Conservation (phyloP, 805 yeast genomes). For the Candida schatavii region DNA sequence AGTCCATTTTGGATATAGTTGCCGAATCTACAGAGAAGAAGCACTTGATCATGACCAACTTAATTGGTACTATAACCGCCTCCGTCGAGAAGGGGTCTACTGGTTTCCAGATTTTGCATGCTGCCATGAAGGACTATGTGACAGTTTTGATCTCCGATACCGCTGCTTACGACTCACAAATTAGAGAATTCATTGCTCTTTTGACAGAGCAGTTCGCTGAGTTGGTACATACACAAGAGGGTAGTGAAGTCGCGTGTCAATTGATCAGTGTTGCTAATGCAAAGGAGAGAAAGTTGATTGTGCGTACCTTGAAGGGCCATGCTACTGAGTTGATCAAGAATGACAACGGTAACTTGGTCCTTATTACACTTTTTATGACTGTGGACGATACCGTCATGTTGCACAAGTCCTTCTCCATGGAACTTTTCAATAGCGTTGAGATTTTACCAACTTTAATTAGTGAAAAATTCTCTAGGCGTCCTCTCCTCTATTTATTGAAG, state of each 20-base stretch:
- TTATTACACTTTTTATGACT: conserved; percentile 74
- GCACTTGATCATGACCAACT: conserved; percentile 68
- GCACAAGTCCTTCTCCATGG: conserved; percentile 66
- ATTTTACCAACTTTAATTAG: conserved; percentile 52
- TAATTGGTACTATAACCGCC: conserved; percentile 79
- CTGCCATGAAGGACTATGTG: conserved; percentile 89
- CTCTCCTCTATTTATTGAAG: conserved; percentile 73
- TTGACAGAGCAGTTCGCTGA: conserved; percentile 89
- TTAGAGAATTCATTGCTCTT: conserved; percentile 77
- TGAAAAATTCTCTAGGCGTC: conserved; percentile 84
- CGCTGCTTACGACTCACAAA: conserved; percentile 50
- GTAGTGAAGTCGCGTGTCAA: conserved; percentile 84
- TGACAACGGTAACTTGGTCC: conserved; percentile 81
- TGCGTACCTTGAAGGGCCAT: conserved; percentile 72
- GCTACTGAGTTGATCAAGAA: conserved; percentile 74
- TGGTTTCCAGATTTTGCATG: conserved; percentile 93
- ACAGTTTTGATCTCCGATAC: conserved; percentile 60
- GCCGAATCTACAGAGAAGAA: conserved; percentile 73
- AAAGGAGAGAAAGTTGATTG: conserved; percentile 81
- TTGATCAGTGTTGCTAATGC: conserved; percentile 82
- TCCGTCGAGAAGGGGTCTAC: conserved; percentile 94
- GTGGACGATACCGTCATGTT: conserved; percentile 92
- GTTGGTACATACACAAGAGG: conserved; percentile 92
- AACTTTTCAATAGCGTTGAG: conserved; percentile 44
- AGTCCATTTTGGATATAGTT: conserved; percentile 64